A percentile compares a stretch with the other conserved stretches of the same genome.
These are phyloP conservation scores for Blastocladiella britannica DNA, from an alignment of 192 early-diverging fungal genomes.

Conservation along the genomic window DNA sequence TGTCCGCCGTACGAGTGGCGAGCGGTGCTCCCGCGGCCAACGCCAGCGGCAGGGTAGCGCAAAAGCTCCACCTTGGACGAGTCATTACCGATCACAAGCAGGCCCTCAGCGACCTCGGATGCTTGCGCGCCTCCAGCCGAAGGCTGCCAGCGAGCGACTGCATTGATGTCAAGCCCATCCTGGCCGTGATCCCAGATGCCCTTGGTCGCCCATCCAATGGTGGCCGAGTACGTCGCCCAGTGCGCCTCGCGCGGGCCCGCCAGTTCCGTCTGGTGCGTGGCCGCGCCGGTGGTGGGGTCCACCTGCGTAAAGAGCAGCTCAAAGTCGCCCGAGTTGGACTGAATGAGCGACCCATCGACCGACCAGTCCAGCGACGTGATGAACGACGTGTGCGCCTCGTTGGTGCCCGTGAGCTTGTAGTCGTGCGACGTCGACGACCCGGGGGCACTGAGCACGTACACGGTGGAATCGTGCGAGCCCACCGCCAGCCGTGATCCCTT, in stretches of 20 bases:
- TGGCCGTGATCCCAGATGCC: neutral
- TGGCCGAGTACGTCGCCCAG: neutral
- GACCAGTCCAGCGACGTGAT: neutral
- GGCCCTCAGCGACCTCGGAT: too few relatives aligned
- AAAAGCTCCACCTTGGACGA: neutral
- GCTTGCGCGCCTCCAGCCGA: too few relatives aligned
- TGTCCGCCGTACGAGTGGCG: neutral
- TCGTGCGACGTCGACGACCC: too few relatives aligned
- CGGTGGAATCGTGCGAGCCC: neutral
- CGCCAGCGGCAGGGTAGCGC: neutral
- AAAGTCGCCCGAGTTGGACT: neutral
- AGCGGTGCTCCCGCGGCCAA: neutral
- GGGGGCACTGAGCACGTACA: neutral
- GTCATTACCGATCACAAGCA: neutral
- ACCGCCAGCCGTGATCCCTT: neutral
- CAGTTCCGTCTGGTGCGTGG: neutral
- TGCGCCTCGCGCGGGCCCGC: neutral
- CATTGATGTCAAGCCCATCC: neutral
- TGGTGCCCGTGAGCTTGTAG: neutral
- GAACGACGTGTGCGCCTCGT: neutral
- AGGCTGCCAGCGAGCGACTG: neutral
- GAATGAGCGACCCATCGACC: neutral
- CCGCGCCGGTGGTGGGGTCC: neutral
- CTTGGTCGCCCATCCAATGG: neutral
- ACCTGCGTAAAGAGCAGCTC: neutral